Conservation (phyloP, 192 early-diverging fungal genomes). For the Dimargaris cristalligena region DNA sequence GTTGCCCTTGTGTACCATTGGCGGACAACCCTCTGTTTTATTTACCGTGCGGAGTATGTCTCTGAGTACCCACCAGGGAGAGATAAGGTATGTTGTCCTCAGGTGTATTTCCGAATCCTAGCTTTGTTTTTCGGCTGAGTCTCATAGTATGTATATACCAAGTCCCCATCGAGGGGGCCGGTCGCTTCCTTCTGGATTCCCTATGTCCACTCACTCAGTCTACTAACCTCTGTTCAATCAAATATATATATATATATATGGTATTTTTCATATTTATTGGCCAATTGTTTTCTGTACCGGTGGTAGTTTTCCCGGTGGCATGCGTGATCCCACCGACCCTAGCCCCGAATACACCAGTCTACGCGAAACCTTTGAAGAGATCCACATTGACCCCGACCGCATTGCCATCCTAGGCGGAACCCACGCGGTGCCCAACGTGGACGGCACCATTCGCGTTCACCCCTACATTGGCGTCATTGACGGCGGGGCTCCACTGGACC, state of each 20-base stretch:
- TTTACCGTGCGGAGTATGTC: constrained; percentile 55
- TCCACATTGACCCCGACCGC: constrained; percentile 26
- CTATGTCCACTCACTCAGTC: neutral
- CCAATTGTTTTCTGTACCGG: too few species aligned
- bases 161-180: neutral
- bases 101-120: neutral
- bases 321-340: constrained; percentile 38
- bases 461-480: constrained; percentile 40
- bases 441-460: constrained; percentile 35
- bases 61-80: constrained; percentile 57
- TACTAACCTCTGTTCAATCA: too few species aligned
- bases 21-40: constrained; percentile 44
- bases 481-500: constrained; percentile 22
- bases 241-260: too few species aligned
- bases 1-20: constrained; percentile 42
- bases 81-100: constrained; percentile 36
- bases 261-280: too few species aligned
- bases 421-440: constrained; percentile 40
- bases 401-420: constrained; percentile 46
- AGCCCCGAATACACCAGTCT: constrained; percentile 46
- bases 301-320: constrained; percentile 60
- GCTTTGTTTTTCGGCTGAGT: neutral
- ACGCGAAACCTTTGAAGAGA: constrained; percentile 68
- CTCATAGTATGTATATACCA: constrained; percentile 4
- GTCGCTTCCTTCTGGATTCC: neutral